These are phyloP conservation scores for Erigeron canadensis DNA, from an alignment of 129 eudicot genomes.

Conservation along the genomic window DNA sequence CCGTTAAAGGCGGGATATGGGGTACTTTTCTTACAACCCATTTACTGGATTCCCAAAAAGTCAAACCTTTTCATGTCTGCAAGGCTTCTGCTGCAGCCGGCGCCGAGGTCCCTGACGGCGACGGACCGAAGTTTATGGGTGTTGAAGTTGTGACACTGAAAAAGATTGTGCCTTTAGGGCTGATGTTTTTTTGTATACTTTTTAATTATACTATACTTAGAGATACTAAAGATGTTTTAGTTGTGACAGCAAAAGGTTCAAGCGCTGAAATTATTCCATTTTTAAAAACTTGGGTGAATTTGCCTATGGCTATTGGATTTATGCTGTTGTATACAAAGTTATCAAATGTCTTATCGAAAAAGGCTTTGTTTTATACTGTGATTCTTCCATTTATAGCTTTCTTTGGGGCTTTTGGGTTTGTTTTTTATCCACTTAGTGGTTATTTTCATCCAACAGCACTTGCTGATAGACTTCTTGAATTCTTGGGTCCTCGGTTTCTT, in stretches of 20 bases:
- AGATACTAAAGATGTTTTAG: slow-evolving; percentile 96
- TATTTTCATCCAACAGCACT: slow-evolving; percentile 88
- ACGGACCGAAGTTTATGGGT: slow-evolving; percentile 67
- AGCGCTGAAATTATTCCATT: slow-evolving; percentile 99
- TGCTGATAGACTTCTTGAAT: slow-evolving; percentile 80
- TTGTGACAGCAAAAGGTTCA: slow-evolving; percentile 96
- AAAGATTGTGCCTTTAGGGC: slow-evolving; percentile 89
- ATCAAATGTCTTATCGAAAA: slow-evolving; percentile 76
- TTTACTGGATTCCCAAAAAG: slow-evolving; percentile 33
- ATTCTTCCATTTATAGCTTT: slow-evolving; percentile 90
- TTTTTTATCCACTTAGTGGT: slow-evolving; percentile 77
- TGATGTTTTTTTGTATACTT: slow-evolving; percentile 92
- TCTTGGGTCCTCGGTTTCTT: slow-evolving; percentile 89
- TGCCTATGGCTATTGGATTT: slow-evolving; percentile 99
- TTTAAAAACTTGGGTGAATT: slow-evolving; percentile 97
- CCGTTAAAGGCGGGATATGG: too few relatives aligned
- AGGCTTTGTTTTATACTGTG: slow-evolving; percentile 80
- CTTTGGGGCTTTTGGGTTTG: slow-evolving; percentile 99
- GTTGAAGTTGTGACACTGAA: slow-evolving; percentile 67
- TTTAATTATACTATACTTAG: slow-evolving; percentile 93
- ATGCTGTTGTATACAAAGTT: slow-evolving; percentile 84
- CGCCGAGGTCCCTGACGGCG: slow-evolving; percentile 58
- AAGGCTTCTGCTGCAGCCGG: slow-evolving; percentile 74
- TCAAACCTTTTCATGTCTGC: slow-evolving; percentile 42
- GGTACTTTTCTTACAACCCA: slow-evolving; percentile 45